Percentiles rank a stretch among this genome's conserved stretches.
Evolutionary conservation across 371 early-diverging fungal genomes (phyloP).

Genomic region (Saksenaea vasiformis): DNA sequence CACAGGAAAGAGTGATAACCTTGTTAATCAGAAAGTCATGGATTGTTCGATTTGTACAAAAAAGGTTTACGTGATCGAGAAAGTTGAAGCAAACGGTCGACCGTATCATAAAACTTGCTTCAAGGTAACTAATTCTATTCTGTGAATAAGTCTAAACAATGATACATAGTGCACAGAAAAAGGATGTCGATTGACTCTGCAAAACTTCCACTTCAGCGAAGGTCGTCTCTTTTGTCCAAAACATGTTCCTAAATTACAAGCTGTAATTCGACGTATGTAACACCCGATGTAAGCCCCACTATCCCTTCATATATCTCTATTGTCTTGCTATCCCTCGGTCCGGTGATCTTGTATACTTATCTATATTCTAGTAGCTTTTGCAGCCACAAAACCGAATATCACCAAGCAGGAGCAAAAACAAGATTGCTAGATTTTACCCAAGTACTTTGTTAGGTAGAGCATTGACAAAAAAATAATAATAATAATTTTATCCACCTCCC

Average conservation of each 20-base stretch:
- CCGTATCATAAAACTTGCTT: constrained; percentile 60
- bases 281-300: not conserved
- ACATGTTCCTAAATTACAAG: constrained; percentile 46
- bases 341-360: not conserved
- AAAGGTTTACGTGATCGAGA: constrained; percentile 65
- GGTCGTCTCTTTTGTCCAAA: constrained; percentile 40
- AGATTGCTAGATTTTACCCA: not conserved
- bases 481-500: not conserved
- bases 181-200: constrained; percentile 40
- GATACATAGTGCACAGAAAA: constrained; percentile 30
- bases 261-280: constrained; percentile 21
- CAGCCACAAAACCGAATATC: not conserved
- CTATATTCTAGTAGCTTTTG: not conserved
- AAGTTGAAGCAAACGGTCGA: constrained; percentile 59
- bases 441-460: constrained; percentile 1
- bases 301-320: not conserved
- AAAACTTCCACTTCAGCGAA: constrained; percentile 36
- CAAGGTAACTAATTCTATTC: constrained; percentile 35
- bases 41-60: constrained; percentile 56
- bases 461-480: constrained; percentile 2
- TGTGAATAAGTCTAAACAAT: not conserved
- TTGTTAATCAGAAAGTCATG: constrained; percentile 10
- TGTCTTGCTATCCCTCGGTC: not conserved
- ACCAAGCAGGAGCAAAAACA: not conserved
- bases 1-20: not conserved